phyloP scores from a whole-genome alignment of 768 basidiomycete species.

The Fomitopsis pulvina region DNA sequence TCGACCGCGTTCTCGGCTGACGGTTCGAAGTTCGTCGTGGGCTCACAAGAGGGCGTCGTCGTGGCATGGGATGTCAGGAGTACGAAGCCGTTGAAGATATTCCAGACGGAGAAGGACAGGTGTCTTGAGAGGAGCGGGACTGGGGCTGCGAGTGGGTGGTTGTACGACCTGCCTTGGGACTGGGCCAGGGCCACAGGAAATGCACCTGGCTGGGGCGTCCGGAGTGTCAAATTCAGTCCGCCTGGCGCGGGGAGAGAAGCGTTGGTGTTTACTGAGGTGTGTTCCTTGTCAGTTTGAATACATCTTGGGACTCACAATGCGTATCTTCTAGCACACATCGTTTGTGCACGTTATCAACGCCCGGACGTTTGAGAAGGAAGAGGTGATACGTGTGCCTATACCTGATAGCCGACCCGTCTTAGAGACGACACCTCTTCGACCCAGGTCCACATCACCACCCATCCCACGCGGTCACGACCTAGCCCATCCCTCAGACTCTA shows the following conservation, averaged over 20 bases:
- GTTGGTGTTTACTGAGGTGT: conserved; percentile 86
- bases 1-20: conserved; percentile 73
- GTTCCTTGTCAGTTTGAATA: conserved; percentile 11
- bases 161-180: conserved; percentile 62
- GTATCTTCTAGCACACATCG: conserved; percentile 59
- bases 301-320: neutral
- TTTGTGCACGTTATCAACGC: conserved; percentile 83
- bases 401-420: conserved; percentile 19
- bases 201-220: conserved; percentile 78
- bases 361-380: conserved; percentile 74
- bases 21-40: conserved; percentile 76
- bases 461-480: neutral
- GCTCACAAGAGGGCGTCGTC: conserved; percentile 74
- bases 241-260: conserved; percentile 62
- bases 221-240: conserved; percentile 81
- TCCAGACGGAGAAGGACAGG: conserved; percentile 44
- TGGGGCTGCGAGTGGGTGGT: conserved; percentile 42
- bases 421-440: conserved; percentile 12
- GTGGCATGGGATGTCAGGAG: conserved; percentile 82
- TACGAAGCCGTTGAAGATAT: conserved; percentile 60
- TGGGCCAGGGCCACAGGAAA: conserved; percentile 46
- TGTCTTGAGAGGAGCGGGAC: conserved; percentile 24
- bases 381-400: conserved; percentile 54
- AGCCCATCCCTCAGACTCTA: neutral
- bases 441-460: conserved; percentile 14